phyloP scores from a whole-genome alignment of 1,139 yeast species.

The Scheffersomyces titani region DNA sequence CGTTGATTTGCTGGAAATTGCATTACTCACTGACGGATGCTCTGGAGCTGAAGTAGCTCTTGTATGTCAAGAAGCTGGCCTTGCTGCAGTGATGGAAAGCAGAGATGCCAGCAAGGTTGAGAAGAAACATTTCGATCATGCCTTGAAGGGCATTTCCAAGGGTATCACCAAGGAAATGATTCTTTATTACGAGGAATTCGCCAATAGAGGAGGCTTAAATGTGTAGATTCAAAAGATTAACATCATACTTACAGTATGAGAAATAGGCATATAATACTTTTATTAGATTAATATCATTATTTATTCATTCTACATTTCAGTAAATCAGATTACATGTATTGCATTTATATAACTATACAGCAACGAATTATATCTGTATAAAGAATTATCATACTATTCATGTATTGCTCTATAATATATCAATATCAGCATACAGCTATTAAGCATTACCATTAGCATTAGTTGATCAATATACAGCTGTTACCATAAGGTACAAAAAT shows the following conservation, averaged over 20 bases:
- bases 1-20: conserved; percentile 53
- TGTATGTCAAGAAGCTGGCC: conserved; percentile 92
- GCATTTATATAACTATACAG: not conserved
- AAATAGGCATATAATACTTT: too few species aligned
- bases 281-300: not conserved
- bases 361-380: too few species aligned
- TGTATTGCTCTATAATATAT: not conserved
- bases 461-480: not conserved
- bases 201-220: conserved; percentile 42
- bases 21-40: conserved; percentile 75
- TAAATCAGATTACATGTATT: too few species aligned
- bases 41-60: conserved; percentile 96
- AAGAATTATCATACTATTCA: not conserved
- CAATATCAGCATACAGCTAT: not conserved
- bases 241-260: conserved; percentile 2
- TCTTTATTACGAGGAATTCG: conserved; percentile 69
- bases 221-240: conserved; percentile 13
- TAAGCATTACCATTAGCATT: not conserved
- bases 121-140: conserved; percentile 69
- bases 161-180: conserved; percentile 88
- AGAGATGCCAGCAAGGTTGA: conserved; percentile 54
- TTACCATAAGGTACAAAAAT: not conserved
- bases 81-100: conserved; percentile 85
- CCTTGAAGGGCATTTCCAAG: conserved; percentile 63
- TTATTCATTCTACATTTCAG: not conserved